Evolutionary conservation across 2,329 filamentous ascomycete species (phyloP).

Genomic region (Sporothrix inflata): DNA sequence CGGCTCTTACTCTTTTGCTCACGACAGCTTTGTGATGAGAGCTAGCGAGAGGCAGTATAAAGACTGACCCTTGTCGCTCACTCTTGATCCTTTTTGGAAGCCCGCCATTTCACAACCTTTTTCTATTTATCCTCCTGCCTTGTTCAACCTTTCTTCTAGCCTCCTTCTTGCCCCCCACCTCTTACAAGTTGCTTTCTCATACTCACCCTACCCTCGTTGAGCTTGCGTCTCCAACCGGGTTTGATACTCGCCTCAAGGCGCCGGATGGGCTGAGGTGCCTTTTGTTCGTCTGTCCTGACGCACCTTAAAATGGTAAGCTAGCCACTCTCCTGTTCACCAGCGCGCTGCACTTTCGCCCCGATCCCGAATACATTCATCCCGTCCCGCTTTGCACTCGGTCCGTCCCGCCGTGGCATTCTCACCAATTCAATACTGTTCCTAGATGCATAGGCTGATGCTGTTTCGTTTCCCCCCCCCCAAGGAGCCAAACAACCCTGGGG

Average conservation of each 20-base stretch:
- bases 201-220: neutral
- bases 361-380: neutral
- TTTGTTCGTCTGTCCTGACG: neutral
- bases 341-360: neutral
- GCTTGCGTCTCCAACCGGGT: neutral
- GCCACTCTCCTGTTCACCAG: neutral
- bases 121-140: neutral
- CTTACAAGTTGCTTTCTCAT: neutral
- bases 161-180: neutral
- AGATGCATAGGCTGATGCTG: neutral
- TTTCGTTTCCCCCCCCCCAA: neutral
- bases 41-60: neutral
- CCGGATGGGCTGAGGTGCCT: neutral
- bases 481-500: neutral
- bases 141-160: neutral
- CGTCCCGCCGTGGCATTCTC: neutral
- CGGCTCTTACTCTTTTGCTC: neutral
- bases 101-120: neutral
- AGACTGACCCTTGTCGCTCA: neutral
- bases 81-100: neutral
- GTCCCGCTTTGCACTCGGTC: neutral
- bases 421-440: too few relatives aligned
- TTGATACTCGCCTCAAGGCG: neutral
- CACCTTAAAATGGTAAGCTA: slow-evolving; percentile 24
- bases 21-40: neutral